Evolutionary conservation across 495 filamentous ascomycete genomes (phyloP).

Genomic region (Penicillium alfredii): DNA sequence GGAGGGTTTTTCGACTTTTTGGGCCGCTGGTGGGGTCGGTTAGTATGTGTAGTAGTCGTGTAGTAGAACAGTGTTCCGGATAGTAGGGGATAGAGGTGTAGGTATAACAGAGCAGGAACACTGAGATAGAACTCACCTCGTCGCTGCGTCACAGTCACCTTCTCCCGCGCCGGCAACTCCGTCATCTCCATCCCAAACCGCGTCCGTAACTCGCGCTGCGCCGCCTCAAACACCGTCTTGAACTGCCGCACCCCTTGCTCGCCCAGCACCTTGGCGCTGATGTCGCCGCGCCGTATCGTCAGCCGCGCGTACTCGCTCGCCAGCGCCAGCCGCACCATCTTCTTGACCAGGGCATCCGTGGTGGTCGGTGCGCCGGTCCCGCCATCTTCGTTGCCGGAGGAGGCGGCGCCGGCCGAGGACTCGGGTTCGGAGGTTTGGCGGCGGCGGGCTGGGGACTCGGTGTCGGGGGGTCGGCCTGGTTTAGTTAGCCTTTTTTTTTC

Average conservation of each 20-base stretch:
- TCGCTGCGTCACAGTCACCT: conserved; percentile 66
- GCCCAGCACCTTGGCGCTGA: conserved; percentile 58
- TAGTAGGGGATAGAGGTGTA: no score
- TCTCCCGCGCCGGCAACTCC: conserved; percentile 75
- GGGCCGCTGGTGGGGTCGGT: conserved; percentile 43
- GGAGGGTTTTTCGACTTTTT: conserved; percentile 43
- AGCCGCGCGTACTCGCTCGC: conserved; percentile 81
- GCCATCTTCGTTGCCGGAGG: conserved; percentile 21
- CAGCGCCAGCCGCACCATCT: conserved; percentile 81
- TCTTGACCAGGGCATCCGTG: conserved; percentile 71
- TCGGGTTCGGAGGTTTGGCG: conserved; percentile 12
- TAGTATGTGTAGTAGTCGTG: conserved; percentile 1
- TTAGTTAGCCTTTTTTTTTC: conserved; percentile 2
- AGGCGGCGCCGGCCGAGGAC: conserved; percentile 5
- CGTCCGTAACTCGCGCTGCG: conserved; percentile 56
- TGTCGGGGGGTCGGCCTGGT: conserved; percentile 2
- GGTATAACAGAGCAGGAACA: conserved; percentile 1
- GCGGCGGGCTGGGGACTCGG: conserved; percentile 4
- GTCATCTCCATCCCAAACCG: conserved; percentile 83
- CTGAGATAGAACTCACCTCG: conserved; percentile 51
- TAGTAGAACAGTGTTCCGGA: neutral
- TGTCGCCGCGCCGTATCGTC: conserved; percentile 70
- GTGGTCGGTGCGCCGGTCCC: conserved; percentile 31
- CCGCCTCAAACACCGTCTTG: conserved; percentile 59
- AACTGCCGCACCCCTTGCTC: conserved; percentile 50